Base-by-base conservation (phyloP, 176 grass and related monocot genomes). In the Hordeum marinum region DNA sequence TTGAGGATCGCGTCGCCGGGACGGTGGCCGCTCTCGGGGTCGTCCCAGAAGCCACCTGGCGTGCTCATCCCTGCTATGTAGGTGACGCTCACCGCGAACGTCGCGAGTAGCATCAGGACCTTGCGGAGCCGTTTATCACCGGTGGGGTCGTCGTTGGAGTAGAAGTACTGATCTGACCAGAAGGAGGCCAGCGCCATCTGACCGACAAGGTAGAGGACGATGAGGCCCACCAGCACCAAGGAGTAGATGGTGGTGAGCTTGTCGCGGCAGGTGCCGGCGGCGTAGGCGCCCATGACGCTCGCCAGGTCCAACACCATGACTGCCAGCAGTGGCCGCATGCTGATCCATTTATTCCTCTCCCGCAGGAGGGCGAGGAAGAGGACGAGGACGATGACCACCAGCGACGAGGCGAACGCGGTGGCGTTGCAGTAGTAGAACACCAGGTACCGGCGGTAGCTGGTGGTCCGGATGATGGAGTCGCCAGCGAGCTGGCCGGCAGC, bases 371-470 rank as follows among this genome's bases (percentile, higher is more conserved):
- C 12, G 10, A 32, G 46, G 57, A 75, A 43, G 37, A 83, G 52
- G 20, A 88, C 27, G 14, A 83, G 29, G 21, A 88, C 72, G 6
- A 88, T 72, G 68, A 84, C 74, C 50, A 83, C 72, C 0, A 88
- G 61, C 2, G 80, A 88, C 0, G 73, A 68, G 4, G 81, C 64
- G 73, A 88, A 84, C 5, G 86, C 80, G 18, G 82, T 72, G 17
- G 80, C 86, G 18, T 88, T 88, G 73, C 24, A 52, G 63, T 87
- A 76, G 80, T 61, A 88, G 80, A 88, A 88, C 1, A 11, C 27
- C 8, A 54, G 29, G 80, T 88, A 83, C 9, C 61, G 79, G 50
- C 1, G 1, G 64, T 26, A 8, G 45, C 40, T 37, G 58, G 66
- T 59, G 29, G 24, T 3, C 36, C 14, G 69, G 21, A 82, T 17